These are phyloP conservation scores for Candida albicans DNA, from an alignment of 1,139 yeast genomes.

Conservation along the genomic window DNA sequence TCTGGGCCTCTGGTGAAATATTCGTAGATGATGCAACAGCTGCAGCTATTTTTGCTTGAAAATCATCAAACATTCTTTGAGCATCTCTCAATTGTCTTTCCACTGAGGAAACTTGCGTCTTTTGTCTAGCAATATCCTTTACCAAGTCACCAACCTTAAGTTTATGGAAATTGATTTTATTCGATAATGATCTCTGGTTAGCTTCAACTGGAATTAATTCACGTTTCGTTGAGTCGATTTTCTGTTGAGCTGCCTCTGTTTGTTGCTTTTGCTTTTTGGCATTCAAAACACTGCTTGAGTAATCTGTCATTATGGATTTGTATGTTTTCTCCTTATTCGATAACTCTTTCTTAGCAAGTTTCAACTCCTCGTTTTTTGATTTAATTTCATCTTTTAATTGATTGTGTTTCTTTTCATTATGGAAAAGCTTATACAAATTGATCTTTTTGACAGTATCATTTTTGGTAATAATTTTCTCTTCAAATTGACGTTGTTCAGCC, in stretches of 20 bases:
- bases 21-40: conserved; percentile 33
- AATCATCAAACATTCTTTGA: conserved; percentile 39
- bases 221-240: conserved; percentile 46
- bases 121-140: conserved; percentile 56
- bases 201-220: conserved; percentile 59
- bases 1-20: conserved; percentile 42
- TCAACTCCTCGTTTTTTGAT: conserved; percentile 29
- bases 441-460: conserved; percentile 46
- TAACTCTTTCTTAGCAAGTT: conserved; percentile 26
- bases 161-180: conserved; percentile 49
- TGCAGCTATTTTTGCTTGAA: conserved; percentile 42
- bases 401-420: conserved; percentile 53
- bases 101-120: conserved; percentile 38
- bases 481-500: conserved; percentile 69
- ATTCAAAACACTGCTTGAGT: conserved; percentile 48
- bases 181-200: conserved; percentile 47
- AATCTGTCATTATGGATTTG: conserved; percentile 38
- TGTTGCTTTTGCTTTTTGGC: conserved; percentile 41
- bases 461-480: conserved; percentile 52
- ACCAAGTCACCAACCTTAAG: conserved; percentile 54
- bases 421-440: conserved; percentile 67
- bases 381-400: conserved; percentile 25
- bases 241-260: conserved; percentile 32
- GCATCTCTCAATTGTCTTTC: conserved; percentile 51
- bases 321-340: conserved; percentile 26